Evolutionary conservation across 2,329 filamentous ascomycete genomes (phyloP), one percentile per base, ranked within the genome.

Genomic region (Pleurostoma richardsiae): DNA sequence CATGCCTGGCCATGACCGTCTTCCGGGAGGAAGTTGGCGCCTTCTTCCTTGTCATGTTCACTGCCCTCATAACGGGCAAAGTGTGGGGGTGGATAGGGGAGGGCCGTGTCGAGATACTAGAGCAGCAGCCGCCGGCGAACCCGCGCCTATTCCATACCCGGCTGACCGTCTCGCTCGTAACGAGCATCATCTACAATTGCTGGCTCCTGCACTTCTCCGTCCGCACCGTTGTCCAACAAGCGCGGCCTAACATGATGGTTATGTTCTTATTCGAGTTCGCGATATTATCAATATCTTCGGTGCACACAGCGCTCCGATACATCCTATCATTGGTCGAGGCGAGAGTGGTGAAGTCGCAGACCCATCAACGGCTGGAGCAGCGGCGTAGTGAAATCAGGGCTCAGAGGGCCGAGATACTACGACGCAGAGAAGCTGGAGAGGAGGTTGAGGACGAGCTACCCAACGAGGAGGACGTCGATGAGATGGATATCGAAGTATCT

Each of bases 251-350:
- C 49, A 97, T 99, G 88, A 99, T 97, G 90, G 90, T 99, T 52
- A 97, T 99, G 90, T 99, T 99, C 60, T 83, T 95, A 5, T 99
- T 99, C 58, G 94, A 99, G 65, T 97, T 97, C 61, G 91, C 92
- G 36, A 84, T 99, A 40, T 71, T 97, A 50, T 77, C 83, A 3
- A 85, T 95, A 7, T 85, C 84, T 44, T 95, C 92, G 1, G 74
- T 83, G 44, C 90, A 92, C 42, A 96, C 90, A 0, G 77, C 81
- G 2, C 74, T 83, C 46, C 83, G 91, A 49, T 99, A 99, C 65
- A 65, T 79, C 26, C 78, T 97, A 43, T 88, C 86, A 4, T 67
- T 96, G 40, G 73, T 84, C 6, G 94, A 99, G 65, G 80, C 87
- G 41, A 79, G 78, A 42, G 85, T 96, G 44, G 78, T 87, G 46